phyloP scores from a whole-genome alignment of 345 rosid species.

The Eutrema japonicum region DNA sequence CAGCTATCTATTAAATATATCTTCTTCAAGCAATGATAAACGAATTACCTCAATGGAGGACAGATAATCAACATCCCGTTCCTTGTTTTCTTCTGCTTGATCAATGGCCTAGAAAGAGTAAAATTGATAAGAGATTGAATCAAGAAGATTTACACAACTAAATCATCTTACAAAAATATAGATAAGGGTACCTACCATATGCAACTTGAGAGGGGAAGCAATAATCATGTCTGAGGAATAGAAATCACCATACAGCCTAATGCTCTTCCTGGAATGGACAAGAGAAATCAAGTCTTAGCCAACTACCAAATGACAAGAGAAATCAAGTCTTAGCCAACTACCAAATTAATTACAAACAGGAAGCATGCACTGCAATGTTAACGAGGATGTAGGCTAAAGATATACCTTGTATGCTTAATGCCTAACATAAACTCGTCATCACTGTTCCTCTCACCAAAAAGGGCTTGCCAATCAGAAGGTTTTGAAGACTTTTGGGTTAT shows the following conservation, averaged over 20 bases:
- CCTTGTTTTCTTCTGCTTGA: conserved; percentile 64
- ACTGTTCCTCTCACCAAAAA: conserved; percentile 66
- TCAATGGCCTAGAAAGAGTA: conserved; percentile 65
- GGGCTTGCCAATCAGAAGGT: conserved; percentile 81
- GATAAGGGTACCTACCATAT: conserved; percentile 53
- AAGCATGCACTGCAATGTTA: conserved; percentile 12
- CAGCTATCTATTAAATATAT: conserved; percentile 23
- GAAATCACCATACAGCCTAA: conserved; percentile 78
- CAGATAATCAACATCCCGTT: conserved; percentile 77
- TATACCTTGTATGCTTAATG: conserved; percentile 87
- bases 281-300: conserved; percentile 20
- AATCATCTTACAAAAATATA: conserved; percentile 20
- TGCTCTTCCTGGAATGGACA: conserved; percentile 63
- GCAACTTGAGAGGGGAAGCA: conserved; percentile 82
- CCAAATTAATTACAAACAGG: conserved; percentile 13
- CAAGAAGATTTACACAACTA: conserved; percentile 18
- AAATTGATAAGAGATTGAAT: conserved; percentile 22
- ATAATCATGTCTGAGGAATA: conserved; percentile 88
- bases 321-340: conserved; percentile 23
- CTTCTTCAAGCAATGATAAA: conserved; percentile 29
- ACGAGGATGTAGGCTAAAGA: not conserved
- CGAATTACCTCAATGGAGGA: conserved; percentile 86
- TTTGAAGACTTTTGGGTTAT: conserved; percentile 61
- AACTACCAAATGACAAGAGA: conserved; percentile 23
- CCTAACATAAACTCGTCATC: conserved; percentile 87